A percentile compares a stretch with the other conserved stretches of the same genome.
Conservation (phyloP, 345 rosid species). For the Euphorbia lathyris region DNA sequence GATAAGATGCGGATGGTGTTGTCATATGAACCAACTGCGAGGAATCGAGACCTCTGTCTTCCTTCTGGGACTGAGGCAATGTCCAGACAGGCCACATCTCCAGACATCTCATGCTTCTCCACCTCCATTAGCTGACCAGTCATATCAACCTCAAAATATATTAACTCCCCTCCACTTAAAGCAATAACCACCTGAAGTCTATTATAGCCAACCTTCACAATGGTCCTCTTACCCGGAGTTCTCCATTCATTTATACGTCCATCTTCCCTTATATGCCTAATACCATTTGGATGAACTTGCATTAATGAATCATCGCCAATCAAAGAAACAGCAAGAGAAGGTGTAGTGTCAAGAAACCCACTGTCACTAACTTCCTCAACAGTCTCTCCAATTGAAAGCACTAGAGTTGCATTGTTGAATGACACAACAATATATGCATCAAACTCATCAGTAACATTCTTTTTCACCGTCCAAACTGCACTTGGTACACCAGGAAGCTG, state of each 20-base stretch:
- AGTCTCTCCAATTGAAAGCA: conserved; percentile 96
- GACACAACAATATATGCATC: conserved; percentile 99
- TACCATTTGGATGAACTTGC: conserved; percentile 99
- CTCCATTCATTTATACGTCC: conserved; percentile 98
- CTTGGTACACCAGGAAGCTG: conserved; percentile 99
- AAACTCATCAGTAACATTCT: conserved; percentile 81
- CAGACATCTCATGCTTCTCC: conserved; percentile 98
- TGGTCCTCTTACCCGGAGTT: conserved; percentile 97
- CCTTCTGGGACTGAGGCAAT: conserved; percentile 99
- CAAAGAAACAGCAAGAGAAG: conserved; percentile 86
- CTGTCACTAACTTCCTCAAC: conserved; percentile 98
- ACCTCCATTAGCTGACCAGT: conserved; percentile 97
- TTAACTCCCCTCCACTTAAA: conserved; percentile 94
- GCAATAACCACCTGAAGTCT: conserved; percentile 97
- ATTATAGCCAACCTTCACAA: conserved; percentile 95
- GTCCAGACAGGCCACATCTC: conserved; percentile 98
- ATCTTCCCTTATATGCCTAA: conserved; percentile 94
- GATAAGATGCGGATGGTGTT: conserved; percentile 86
- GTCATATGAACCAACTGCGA: conserved; percentile 96
- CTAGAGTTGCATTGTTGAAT: conserved; percentile 90
- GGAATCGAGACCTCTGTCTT: conserved; percentile 95
- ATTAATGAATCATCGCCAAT: conserved; percentile 94
- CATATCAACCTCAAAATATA: conserved; percentile 95
- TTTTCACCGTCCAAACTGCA: conserved; percentile 99
- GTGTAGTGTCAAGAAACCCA: conserved; percentile 97